Evolutionary conservation across 768 basidiomycete genomes (phyloP).

Genomic region (Boletales sp.): DNA sequence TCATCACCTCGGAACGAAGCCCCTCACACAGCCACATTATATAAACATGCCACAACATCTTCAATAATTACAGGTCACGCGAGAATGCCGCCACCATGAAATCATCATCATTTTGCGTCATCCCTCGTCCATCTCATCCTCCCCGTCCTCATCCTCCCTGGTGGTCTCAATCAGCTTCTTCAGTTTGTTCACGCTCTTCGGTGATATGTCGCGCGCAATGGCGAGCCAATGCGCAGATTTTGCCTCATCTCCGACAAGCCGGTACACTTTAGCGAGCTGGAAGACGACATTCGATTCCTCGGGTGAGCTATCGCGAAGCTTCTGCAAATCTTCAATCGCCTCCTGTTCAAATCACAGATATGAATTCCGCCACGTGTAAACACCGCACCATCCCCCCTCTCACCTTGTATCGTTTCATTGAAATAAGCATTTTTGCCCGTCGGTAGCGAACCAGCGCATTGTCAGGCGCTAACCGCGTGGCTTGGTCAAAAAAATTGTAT

Average conservation of each 20-base stretch:
- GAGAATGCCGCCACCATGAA: constrained; percentile 18
- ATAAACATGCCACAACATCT: constrained; percentile 21
- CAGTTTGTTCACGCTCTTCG: constrained; percentile 82
- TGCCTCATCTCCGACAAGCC: constrained; percentile 70
- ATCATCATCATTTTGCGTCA: constrained; percentile 34
- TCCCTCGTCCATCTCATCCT: constrained; percentile 75
- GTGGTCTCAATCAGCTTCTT: constrained; percentile 72
- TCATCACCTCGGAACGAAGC: constrained; percentile 30
- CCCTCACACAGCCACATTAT: constrained; percentile 24
- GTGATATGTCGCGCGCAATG: constrained; percentile 89
- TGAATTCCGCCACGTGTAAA: constrained; percentile 13
- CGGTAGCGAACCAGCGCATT: constrained; percentile 95
- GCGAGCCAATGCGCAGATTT: constrained; percentile 86
- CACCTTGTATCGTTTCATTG: constrained; percentile 82
- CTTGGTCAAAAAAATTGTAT: constrained; percentile 75
- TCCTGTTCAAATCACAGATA: constrained; percentile 44
- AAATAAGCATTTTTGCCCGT: constrained; percentile 86
- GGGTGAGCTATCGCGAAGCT: constrained; percentile 76
- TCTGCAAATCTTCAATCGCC: constrained; percentile 79
- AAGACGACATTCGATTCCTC: constrained; percentile 97
- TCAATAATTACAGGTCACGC: constrained; percentile 19
- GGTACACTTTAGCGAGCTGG: constrained; percentile 91
- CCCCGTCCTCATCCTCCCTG: constrained; percentile 54
- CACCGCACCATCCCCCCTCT: constrained; percentile 21
- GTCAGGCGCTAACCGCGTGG: constrained; percentile 74